Evolutionary conservation across 495 filamentous ascomycete genomes (phyloP), one percentile per base, ranked within the genome.

Genomic region (Cairneyella variabilis): DNA sequence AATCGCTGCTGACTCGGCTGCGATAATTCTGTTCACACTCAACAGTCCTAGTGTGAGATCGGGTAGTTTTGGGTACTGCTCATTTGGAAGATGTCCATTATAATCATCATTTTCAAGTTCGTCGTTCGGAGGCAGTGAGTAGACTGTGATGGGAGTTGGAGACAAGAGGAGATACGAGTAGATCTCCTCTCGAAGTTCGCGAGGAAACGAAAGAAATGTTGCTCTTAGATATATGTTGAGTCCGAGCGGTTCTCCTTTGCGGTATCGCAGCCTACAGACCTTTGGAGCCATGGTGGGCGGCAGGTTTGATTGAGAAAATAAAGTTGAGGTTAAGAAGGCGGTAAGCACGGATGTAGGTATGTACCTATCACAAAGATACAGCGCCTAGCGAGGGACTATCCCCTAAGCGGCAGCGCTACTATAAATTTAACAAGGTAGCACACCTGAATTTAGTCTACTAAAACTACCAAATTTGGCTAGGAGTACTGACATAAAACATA

Each of bases 211-310:
- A 21, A 43, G 14, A 32, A 54, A 54, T 12, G 50, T 53, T 22
- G 38, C 14, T 26, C 8, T 10, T 14, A 40, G 14, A 22, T 44
- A 44, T n/a, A 32, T 45, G 8, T 16, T 25, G 3, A 53, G 50
- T 11, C 50, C 25, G n/a, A 53, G 50, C 25, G 50, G 50, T 45
- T 53, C 50, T 6, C 50, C 50, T 30, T 45, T 44, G 6, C 40
- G 50, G 16, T 17, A 45, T 30, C 26, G 17, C 26, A 53, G 17
- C 27, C 50, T 9, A 23, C 50, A 53, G 4, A 53, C 50, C 17
- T 3, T 28, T 4, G 5, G 22, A 11, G 44, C 23, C 44, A 48
- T 48, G 6, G 10, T 40, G 37, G 30, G 14, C 7, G 30, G 30
- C 30, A 7, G 7, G 7, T 34, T 7, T 34, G n/a, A 34, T 34